Evolutionary conservation across 1,139 yeast species (phyloP), one percentile per base, ranked within the genome.

Genomic region (Taphrina deformans): DNA sequence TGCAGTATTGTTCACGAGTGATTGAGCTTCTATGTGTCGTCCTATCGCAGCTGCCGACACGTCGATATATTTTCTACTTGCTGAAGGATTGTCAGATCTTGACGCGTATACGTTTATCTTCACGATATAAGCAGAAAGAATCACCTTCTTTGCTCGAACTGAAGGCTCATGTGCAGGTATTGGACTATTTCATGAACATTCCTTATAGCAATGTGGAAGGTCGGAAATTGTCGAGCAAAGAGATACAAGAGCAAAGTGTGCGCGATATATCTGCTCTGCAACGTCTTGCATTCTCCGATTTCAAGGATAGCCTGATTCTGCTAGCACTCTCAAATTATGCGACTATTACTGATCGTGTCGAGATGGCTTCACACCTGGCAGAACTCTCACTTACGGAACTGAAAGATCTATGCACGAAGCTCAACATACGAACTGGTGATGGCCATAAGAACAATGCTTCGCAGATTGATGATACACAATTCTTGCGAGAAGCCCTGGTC

Each of bases 141-240:
- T n/a, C 26, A 7, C 7, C 48, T 3, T 12, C 14, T 3, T 26
- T 9, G 26, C 40, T 40, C 4, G 33, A 12, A 1, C n/a, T 53
- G 3, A 53, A 14, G 23, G 41, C 51, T 10, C 21, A 27, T 16
- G 18, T 48, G 10, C 33, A 31, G 10, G 18, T 35, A n/a, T 31
- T 59, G 29, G 23, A 26, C 10, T 38, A 59, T n/a, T 40, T 24
- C 10, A 7, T 59, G 3, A 24, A 14, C n/a, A 9, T 48, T 5
- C 63, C 63, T 4, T 71, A 81, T 16, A 76, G 80, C 69, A 83
- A 80, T 62, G 75, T 78, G 62, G 70, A 78, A 0, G 83, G 83
- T 12, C 71, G 69, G 24, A 65, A 71, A 10, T 66, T 75, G n/a
- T 35, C 71, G 1, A 64, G 68, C 9, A 69, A 69, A 4, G 69